Evolutionary conservation across 768 basidiomycete species (phyloP).

Genomic region (Suillus cothurnatus): DNA sequence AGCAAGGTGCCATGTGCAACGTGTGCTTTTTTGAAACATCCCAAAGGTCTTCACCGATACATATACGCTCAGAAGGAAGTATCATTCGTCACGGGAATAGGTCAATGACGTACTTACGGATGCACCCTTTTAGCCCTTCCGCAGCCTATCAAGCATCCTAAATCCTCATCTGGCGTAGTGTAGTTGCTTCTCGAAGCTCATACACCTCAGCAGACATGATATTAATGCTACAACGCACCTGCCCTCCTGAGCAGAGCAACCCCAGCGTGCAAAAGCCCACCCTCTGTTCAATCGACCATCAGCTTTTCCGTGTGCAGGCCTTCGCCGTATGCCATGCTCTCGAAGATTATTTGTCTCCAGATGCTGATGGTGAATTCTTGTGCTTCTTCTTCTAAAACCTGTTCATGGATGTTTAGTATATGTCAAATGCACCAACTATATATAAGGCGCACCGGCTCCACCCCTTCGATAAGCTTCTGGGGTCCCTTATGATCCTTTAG

Average conservation of each 20-base stretch:
- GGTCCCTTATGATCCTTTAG: slow-evolving; percentile 89
- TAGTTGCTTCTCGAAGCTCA: slow-evolving; percentile 26
- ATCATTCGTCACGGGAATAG: slow-evolving; percentile 46
- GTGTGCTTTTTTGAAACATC: neutral
- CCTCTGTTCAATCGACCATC: slow-evolving; percentile 61
- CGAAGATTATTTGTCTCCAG: slow-evolving; percentile 94
- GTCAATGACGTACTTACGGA: slow-evolving; percentile 62
- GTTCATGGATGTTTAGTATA: slow-evolving; percentile 11
- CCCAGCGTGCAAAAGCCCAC: slow-evolving; percentile 21
- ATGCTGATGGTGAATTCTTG: slow-evolving; percentile 72
- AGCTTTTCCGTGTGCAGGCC: slow-evolving; percentile 85
- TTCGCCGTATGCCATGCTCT: slow-evolving; percentile 91
- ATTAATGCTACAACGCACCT: slow-evolving; percentile 67
- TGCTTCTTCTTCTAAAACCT: slow-evolving; percentile 96
- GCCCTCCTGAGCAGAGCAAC: slow-evolving; percentile 38
- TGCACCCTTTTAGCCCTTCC: slow-evolving; percentile 17
- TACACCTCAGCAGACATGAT: slow-evolving; percentile 43
- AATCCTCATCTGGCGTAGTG: slow-evolving; percentile 19
- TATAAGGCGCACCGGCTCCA: slow-evolving; percentile 76
- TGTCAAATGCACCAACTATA: neutral
- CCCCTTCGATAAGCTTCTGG: slow-evolving; percentile 81
- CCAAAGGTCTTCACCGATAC: slow-evolving; percentile 6
- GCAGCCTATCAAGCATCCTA: slow-evolving; percentile 10
- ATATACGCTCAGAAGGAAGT: slow-evolving; percentile 25
- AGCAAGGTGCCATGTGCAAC: slow-evolving; percentile 7